A percentile compares a stretch with the other conserved stretches of the same genome.
phyloP scores from a whole-genome alignment of 257 asterid genomes.

The Solanum megistacrolobum region DNA sequence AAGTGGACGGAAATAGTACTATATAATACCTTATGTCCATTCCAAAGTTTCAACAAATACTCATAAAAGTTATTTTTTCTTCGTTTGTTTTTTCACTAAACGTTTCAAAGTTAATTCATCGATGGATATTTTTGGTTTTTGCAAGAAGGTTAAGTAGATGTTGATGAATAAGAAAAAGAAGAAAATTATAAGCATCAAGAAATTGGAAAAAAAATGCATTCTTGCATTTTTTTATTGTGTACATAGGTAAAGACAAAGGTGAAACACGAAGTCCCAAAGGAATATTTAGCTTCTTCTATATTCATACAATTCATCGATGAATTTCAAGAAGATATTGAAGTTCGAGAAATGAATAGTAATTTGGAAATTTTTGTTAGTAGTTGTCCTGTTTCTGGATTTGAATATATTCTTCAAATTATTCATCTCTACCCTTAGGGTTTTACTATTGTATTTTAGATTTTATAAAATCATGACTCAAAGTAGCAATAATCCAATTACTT shows the following conservation, averaged over 20 bases:
- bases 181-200: background rate
- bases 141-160: background rate
- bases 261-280: background rate
- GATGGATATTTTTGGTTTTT: background rate
- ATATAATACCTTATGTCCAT: background rate
- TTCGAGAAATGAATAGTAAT: background rate
- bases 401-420: too few relatives aligned
- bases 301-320: background rate
- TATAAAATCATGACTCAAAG: background rate
- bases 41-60: background rate
- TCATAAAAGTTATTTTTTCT: background rate
- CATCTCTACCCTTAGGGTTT: too few relatives aligned
- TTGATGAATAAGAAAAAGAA: background rate
- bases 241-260: background rate
- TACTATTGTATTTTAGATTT: too few relatives aligned
- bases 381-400: too few relatives aligned
- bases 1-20: fast-evolving
- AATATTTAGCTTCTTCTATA: background rate
- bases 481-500: too few relatives aligned
- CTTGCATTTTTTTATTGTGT: background rate
- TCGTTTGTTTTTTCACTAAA: background rate
- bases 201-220: background rate
- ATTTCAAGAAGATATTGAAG: background rate
- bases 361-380: background rate
- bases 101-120: background rate